phyloP scores from a whole-genome alignment of 2,329 filamentous ascomycete genomes.

The Aspergillus sojae region DNA sequence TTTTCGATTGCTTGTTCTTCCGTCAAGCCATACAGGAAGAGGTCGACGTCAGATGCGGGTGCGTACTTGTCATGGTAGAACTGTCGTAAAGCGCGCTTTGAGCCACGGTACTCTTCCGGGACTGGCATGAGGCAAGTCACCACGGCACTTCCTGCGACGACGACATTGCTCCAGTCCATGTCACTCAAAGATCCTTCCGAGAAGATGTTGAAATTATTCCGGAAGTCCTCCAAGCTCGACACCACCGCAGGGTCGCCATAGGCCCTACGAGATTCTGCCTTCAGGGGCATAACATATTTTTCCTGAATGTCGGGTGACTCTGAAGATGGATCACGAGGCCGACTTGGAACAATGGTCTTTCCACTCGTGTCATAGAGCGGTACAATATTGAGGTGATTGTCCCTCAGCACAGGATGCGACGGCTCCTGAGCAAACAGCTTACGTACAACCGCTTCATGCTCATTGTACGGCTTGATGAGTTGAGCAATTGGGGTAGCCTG shows the following conservation, averaged over 20 bases:
- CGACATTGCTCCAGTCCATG: constrained; percentile 79
- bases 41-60: constrained; percentile 82
- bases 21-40: constrained; percentile 79
- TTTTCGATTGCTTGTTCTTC: constrained; percentile 80
- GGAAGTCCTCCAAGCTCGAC: constrained; percentile 68
- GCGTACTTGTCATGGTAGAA: constrained; percentile 83
- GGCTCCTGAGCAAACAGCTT: constrained; percentile 44
- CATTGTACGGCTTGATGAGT: constrained; percentile 40
- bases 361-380: constrained; percentile 35
- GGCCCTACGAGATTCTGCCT: constrained; percentile 59
- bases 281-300: constrained; percentile 39
- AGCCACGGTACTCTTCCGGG: constrained; percentile 61
- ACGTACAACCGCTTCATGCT: constrained; percentile 38
- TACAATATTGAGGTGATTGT: constrained; percentile 37
- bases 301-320: constrained; percentile 33
- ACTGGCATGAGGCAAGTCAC: constrained; percentile 77
- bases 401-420: constrained; percentile 30
- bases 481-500: constrained; percentile 29
- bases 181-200: constrained; percentile 76
- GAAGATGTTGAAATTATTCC: constrained; percentile 78
- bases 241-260: constrained; percentile 71
- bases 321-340: constrained; percentile 35
- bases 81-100: constrained; percentile 63
- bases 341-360: constrained; percentile 28
- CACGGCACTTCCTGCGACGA: constrained; percentile 79